Conservation (phyloP, 495 filamentous ascomycete genomes). For the Aspergillus bertholletiae region DNA sequence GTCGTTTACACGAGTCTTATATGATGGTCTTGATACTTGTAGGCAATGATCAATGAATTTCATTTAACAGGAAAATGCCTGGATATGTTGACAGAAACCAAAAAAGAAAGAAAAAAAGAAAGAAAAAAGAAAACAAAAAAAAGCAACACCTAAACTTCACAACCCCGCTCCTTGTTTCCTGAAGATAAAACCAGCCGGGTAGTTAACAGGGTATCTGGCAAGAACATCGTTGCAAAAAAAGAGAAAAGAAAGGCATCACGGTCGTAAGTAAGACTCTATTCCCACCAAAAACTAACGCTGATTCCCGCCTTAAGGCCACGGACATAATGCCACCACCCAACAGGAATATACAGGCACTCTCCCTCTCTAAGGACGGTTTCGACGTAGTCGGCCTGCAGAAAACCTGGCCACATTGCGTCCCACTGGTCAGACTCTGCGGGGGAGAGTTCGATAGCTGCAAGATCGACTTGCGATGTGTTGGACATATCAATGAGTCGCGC, state of each 20-base stretch:
- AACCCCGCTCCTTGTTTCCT: too few species aligned
- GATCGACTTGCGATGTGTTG: constrained; percentile 78
- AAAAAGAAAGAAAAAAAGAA: constrained; percentile 6
- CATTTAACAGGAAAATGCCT: constrained; percentile 7
- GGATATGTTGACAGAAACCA: too few species aligned
- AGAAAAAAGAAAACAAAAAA: constrained; percentile 4
- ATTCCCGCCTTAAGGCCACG: constrained; percentile 79
- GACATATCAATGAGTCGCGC: constrained; percentile 72
- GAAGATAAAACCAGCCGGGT: too few species aligned
- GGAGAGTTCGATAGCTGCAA: constrained; percentile 51
- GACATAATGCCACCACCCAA: constrained; percentile 99
- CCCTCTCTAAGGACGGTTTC: constrained; percentile 79
- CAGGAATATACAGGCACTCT: constrained; percentile 85
- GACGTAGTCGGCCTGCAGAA: constrained; percentile 59
- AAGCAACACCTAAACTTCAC: too few species aligned
- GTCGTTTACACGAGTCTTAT: neutral
- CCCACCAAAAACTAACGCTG: constrained; percentile 99
- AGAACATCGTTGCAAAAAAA: too few species aligned
- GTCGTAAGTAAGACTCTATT: constrained; percentile 3
- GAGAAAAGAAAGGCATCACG: neutral
- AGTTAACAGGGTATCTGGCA: neutral
- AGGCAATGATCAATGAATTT: neutral
- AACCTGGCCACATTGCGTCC: constrained; percentile 52
- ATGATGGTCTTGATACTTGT: too few species aligned
- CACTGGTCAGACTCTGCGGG: constrained; percentile 47